phyloP scores from a whole-genome alignment of 2,329 filamentous ascomycete genomes.

The Trichoderma hamatum region DNA sequence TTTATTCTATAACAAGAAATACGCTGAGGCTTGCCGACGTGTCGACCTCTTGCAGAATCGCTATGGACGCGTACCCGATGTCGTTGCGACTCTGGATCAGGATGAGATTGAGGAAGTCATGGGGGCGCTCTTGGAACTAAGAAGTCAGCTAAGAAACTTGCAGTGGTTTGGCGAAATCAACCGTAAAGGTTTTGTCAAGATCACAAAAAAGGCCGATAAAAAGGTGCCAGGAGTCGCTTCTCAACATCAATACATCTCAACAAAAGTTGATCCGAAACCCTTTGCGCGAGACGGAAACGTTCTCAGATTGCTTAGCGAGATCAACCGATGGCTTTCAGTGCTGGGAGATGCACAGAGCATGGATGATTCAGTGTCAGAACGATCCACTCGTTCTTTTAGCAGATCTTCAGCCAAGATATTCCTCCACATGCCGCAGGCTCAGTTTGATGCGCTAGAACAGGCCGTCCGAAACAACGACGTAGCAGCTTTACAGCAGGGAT shows the following conservation, averaged over 20 bases:
- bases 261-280: slow-evolving; percentile 84
- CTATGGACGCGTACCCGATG: slow-evolving; percentile 75
- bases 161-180: slow-evolving; percentile 99
- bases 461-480: slow-evolving; percentile 72
- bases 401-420: slow-evolving; percentile 75
- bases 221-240: slow-evolving; percentile 76
- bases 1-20: slow-evolving; percentile 95
- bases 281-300: slow-evolving; percentile 75
- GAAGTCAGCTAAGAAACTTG: slow-evolving; percentile 84
- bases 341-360: slow-evolving; percentile 76
- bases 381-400: slow-evolving; percentile 75
- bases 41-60: slow-evolving; percentile 84
- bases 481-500: slow-evolving; percentile 55
- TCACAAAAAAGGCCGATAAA: slow-evolving; percentile 98
- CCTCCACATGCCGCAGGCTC: slow-evolving; percentile 68
- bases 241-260: slow-evolving; percentile 83
- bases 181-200: slow-evolving; percentile 91
- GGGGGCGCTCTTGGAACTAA: slow-evolving; percentile 84
- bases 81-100: slow-evolving; percentile 73
- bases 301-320: slow-evolving; percentile 56
- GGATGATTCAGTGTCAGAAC: slow-evolving; percentile 74
- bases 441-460: slow-evolving; percentile 72
- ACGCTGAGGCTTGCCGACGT: slow-evolving; percentile 79
- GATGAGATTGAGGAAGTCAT: slow-evolving; percentile 92
- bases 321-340: slow-evolving; percentile 90